Evolutionary conservation across 345 rosid species (phyloP).

Genomic region (Raphanus sativus): DNA sequence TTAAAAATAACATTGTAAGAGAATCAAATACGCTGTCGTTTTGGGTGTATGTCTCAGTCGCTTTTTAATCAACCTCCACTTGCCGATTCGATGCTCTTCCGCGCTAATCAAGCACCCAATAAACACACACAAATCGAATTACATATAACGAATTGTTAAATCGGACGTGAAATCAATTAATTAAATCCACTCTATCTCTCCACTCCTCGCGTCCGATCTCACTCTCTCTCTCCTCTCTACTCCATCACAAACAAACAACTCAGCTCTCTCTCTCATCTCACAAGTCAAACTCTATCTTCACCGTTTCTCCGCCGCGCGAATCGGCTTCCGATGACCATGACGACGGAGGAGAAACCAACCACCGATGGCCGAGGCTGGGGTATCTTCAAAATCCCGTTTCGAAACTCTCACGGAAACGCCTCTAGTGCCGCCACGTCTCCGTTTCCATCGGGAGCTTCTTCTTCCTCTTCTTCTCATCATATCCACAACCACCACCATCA

Average conservation of each 20-base stretch:
- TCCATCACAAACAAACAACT: not conserved
- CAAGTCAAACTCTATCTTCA: slow-evolving; percentile 15
- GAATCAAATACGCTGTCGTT: slow-evolving; percentile 28
- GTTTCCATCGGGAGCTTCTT: slow-evolving; percentile 45
- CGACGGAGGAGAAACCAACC: slow-evolving; percentile 55
- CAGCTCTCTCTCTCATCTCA: not conserved
- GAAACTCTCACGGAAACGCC: slow-evolving; percentile 40
- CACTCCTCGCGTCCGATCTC: slow-evolving; percentile 39
- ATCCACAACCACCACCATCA: slow-evolving; percentile 35
- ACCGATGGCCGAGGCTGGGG: slow-evolving; percentile 77
- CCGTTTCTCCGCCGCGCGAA: not conserved
- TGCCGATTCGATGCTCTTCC: slow-evolving; percentile 11
- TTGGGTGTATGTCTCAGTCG: not conserved
- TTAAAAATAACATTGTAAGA: not conserved
- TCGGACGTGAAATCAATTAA: slow-evolving; percentile 42
- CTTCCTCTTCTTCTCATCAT: slow-evolving; percentile 39
- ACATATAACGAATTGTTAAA: not conserved
- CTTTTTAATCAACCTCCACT: slow-evolving; percentile 11
- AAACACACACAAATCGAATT: not conserved
- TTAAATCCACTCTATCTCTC: slow-evolving; percentile 39
- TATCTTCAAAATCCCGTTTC: slow-evolving; percentile 76
- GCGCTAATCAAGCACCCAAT: slow-evolving; percentile 23
- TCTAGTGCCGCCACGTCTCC: slow-evolving; percentile 31
- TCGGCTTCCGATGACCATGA: slow-evolving; percentile 58
- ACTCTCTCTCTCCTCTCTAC: slow-evolving; percentile 19